Base-by-base conservation (phyloP, 805 yeast genomes). In the Candida sphagnicola region DNA sequence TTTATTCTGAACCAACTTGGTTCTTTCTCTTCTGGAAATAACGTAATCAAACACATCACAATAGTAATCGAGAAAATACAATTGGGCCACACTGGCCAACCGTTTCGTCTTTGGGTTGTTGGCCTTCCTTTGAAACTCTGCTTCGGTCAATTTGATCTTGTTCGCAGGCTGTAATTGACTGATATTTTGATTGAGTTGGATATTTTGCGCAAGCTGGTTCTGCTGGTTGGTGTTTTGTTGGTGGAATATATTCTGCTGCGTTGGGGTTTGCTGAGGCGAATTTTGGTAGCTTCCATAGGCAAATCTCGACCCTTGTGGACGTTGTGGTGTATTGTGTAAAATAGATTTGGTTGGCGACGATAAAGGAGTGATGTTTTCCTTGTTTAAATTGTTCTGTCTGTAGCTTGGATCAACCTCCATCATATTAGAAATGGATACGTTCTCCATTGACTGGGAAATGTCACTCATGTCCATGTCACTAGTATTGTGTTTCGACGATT, bases 21-120 rank as follows among this genome's bases (percentile, higher is more conserved):
- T 72, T 42, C 99, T 77, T 56, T 85, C 87, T 56, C 91, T 78
- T 59, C 99, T 78, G 45, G 79, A 78, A 47, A 90, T 85, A 23
- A 91, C 85, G 57, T 93, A 93, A 57, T 88, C 96, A 63, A 93
- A 84, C 79, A 85, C 81, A 60, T 93, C 99, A 65, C 96, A 91
- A 61, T 93, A 93, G 62, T 90, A 88, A 60, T 93, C 99, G 42
- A 93, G 71, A 53, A 93, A 93, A 63, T 84, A 95, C 78, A 89
- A 77, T 57, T 91, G 96, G 29, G 96, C 85, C 18, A 93, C 97
- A 35, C 89, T 84, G 6, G 90, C 95, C 43, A 87, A 67, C 43
- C 99, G 72, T 54, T 83, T 84, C 1, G 95, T 87, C 54, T 87
- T 87, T 36, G 85, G 81, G 32, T 78, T 74, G 42, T 78, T 74